Conservation (phyloP, 352 stramenopile species). For the Globisporangium barbulae region DNA sequence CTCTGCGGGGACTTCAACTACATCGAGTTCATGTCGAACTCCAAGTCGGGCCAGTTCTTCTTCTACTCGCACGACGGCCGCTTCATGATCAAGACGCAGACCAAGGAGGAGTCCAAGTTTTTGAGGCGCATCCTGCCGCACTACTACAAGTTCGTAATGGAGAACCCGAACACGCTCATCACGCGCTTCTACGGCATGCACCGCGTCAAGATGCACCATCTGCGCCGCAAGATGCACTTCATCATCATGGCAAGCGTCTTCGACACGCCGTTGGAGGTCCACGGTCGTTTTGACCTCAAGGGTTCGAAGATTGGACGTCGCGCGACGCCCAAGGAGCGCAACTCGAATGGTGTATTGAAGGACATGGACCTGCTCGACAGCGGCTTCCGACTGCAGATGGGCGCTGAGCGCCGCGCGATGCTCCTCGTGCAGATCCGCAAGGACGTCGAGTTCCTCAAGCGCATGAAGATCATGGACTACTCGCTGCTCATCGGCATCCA, state of each 20-base stretch:
- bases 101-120: conserved; percentile 98
- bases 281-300: conserved; percentile 89
- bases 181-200: conserved; percentile 98
- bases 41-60: conserved; percentile 99
- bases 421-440: conserved; percentile 87
- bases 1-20: conserved; percentile 95
- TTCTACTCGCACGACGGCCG: conserved; percentile 97
- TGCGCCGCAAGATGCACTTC: conserved; percentile 92
- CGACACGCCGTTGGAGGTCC: conserved; percentile 91
- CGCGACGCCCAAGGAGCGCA: conserved; percentile 55
- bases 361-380: conserved; percentile 90
- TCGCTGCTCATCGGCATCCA: conserved; percentile 91
- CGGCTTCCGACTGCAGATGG: conserved; percentile 84
- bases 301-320: conserved; percentile 87
- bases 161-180: conserved; percentile 97
- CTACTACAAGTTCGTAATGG: conserved; percentile 97
- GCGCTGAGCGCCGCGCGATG: conserved; percentile 56
- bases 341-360: conserved; percentile 77
- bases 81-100: conserved; percentile 99
- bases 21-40: conserved; percentile 98
- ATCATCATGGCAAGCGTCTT: conserved; percentile 98
- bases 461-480: conserved; percentile 96
- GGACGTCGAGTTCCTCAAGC: conserved; percentile 89
- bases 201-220: conserved; percentile 96
- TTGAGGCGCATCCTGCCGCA: conserved; percentile 95